phyloP scores from a whole-genome alignment of 2,329 filamentous ascomycete species.

The Bipolaris victoriae region DNA sequence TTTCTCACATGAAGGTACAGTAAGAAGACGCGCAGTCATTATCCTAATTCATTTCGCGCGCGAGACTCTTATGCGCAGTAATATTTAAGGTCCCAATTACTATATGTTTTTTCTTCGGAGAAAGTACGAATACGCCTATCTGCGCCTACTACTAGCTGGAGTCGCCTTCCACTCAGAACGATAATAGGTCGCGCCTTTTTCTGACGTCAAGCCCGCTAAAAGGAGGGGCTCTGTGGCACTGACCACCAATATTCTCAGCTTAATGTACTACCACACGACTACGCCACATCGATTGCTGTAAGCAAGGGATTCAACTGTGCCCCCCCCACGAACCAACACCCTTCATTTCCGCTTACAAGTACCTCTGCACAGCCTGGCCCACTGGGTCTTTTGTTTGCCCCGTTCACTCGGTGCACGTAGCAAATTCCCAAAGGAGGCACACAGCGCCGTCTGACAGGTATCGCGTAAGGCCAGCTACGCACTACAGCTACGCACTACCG shows the following conservation, averaged over 20 bases:
- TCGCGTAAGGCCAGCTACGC: not conserved
- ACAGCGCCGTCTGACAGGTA: not conserved
- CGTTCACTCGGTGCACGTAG: not conserved
- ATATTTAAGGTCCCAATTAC: too few relatives aligned
- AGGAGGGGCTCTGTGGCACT: not conserved
- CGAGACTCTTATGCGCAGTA: too few relatives aligned
- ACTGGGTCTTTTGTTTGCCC: not conserved
- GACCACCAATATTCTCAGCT: slow-evolving; percentile 6
- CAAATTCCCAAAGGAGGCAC: slow-evolving; percentile 2
- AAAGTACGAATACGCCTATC: too few relatives aligned
- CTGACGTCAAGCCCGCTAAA: slow-evolving; percentile 2
- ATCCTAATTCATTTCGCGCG: too few relatives aligned
- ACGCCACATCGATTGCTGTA: slow-evolving; percentile 3
- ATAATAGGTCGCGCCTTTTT: too few relatives aligned
- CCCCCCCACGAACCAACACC: not conserved
- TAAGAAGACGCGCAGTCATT: too few relatives aligned
- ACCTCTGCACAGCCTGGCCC: not conserved
- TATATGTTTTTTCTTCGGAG: too few relatives aligned
- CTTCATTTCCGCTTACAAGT: not conserved
- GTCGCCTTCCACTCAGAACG: too few relatives aligned
- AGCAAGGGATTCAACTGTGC: slow-evolving; percentile 4
- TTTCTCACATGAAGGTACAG: too few relatives aligned
- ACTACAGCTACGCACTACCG: too few relatives aligned
- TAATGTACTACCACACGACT: not conserved
- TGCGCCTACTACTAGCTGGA: too few relatives aligned